Conservation (phyloP, 495 filamentous ascomycete species). For the Penicillium paradoxum region DNA sequence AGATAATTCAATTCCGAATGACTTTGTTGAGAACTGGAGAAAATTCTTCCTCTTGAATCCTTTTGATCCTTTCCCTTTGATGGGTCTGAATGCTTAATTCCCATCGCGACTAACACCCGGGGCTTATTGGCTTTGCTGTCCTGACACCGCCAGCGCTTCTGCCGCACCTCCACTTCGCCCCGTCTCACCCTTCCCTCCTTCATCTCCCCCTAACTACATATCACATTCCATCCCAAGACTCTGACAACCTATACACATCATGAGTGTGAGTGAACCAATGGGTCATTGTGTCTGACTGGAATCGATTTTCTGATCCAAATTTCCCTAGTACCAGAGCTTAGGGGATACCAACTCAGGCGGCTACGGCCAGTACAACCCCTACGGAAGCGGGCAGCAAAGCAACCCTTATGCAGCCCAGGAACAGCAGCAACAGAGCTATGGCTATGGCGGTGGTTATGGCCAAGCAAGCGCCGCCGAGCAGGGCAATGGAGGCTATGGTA, state of each 20-base stretch:
- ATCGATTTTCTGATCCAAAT: neutral
- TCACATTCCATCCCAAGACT: neutral
- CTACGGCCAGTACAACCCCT: slow-evolving; percentile 62
- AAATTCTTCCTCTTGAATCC: no score
- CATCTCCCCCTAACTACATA: slow-evolving; percentile 2
- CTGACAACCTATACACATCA: slow-evolving; percentile 15
- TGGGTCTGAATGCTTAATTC: neutral
- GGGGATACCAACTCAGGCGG: slow-evolving; percentile 35
- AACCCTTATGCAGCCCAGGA: slow-evolving; percentile 33
- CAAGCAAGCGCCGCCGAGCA: slow-evolving; percentile 40
- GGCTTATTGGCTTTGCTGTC: neutral
- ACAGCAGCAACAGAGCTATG: slow-evolving; percentile 37
- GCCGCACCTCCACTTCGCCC: slow-evolving; percentile 18
- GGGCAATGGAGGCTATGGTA: slow-evolving; percentile 41
- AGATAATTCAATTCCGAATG: no score
- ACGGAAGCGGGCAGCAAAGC: slow-evolving; percentile 45
- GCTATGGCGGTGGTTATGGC: slow-evolving; percentile 37
- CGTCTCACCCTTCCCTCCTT: slow-evolving; percentile 27
- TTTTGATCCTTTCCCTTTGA: no score
- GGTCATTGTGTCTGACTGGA: neutral
- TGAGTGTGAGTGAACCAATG: slow-evolving; percentile 32
- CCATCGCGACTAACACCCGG: neutral
- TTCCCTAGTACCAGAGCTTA: slow-evolving; percentile 31
- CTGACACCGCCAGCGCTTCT: slow-evolving; percentile 21
- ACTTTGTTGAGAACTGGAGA: no score